Conservation (phyloP, 257 asterid genomes). For the Primulina eburnea region DNA sequence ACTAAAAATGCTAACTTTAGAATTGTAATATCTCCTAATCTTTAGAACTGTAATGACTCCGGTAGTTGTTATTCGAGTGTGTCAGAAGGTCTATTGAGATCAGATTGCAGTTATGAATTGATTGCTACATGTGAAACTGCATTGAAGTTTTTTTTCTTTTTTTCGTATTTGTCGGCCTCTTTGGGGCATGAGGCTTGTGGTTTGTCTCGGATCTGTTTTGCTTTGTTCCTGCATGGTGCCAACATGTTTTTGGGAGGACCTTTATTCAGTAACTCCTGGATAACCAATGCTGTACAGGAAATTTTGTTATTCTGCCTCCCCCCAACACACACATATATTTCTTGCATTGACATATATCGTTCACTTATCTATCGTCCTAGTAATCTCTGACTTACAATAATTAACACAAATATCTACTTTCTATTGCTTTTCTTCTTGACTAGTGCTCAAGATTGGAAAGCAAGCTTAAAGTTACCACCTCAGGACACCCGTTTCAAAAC, state of each 20-base stretch:
- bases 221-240: background rate
- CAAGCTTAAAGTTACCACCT: constrained; percentile 50
- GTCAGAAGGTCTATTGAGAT: background rate
- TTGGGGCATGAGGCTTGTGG: background rate
- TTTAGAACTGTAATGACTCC: background rate
- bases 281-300: constrained; percentile 3
- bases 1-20: background rate
- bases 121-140: background rate
- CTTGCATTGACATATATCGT: background rate
- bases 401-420: constrained; percentile 8
- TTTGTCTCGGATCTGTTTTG: background rate
- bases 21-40: background rate
- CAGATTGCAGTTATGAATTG: background rate
- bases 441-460: constrained; percentile 80
- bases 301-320: background rate
- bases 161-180: background rate
- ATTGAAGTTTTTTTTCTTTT: background rate
- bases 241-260: constrained; percentile 6
- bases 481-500: constrained; percentile 62
- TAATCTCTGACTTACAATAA: background rate
- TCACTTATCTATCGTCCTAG: background rate
- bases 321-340: background rate
- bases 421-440: constrained; percentile 19
- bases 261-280: constrained; percentile 3
- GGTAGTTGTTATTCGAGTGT: background rate